Base-by-base conservation (phyloP, 495 filamentous ascomycete genomes). In the Cryomyces minteri region DNA sequence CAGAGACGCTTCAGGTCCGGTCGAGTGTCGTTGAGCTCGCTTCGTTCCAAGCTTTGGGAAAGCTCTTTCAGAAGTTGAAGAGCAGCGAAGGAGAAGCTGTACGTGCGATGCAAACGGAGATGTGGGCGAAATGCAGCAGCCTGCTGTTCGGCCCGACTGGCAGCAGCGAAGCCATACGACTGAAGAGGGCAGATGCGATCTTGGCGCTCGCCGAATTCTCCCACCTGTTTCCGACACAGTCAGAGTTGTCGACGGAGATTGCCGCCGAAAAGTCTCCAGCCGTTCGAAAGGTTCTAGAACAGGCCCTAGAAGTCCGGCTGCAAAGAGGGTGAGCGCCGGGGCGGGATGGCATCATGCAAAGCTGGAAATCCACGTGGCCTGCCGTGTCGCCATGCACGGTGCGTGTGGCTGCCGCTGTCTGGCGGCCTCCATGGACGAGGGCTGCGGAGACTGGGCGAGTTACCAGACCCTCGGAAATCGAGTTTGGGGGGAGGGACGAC, bases 131-230 rank as follows among this genome's bases (percentile, higher is more conserved):
- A 9, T 14, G 54, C 4, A 39, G 43, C 43, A 51, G 45, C 28
- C n/a, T 56, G 10, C 36, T 58, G 5, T 56, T 58, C 43, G 51
- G 52, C 31, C 34, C 50, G 3, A 49, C 33, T n/a, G 53, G 49
- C 40, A 51, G 51, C 31, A 50, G 50, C 2, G 55, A 58, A 44
- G 51, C 48, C 5, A 46, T 55, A 41, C 48, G 55, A 28, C 41
- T 52, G n/a, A 55, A 52, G 48, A 32, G 53, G 7, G 53, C 51
- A 8, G 44, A 52, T 31, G 53, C 53, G 11, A 29, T 56, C n/a
- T 34, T 53, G 32, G 44, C 18, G 5, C 31, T 54, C 5, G 41
- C 41, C 7, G 51, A 52, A 47, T 39, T 48, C 4, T 11, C 6
- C 0, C 12, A 9, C 0, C n/a, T 37, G 33, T 10, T 28, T 6